These are phyloP conservation scores for Microthlaspi erraticum DNA, from an alignment of 345 rosid genomes.

Conservation along the genomic window DNA sequence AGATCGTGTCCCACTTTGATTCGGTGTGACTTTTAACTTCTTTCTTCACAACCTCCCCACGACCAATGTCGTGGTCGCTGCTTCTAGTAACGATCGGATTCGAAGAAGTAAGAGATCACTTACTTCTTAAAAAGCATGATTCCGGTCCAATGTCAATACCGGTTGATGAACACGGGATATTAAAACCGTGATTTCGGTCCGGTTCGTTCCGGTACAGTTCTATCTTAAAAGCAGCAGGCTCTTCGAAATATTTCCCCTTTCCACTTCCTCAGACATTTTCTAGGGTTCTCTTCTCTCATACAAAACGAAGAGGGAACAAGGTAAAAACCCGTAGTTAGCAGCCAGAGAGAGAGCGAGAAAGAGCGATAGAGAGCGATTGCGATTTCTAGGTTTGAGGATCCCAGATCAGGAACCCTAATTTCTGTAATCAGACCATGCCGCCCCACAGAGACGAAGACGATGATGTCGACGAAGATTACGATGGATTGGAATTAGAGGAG, in stretches of 20 bases:
- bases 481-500: slow-evolving; percentile 48
- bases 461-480: slow-evolving; percentile 59
- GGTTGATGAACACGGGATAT: neutral
- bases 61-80: slow-evolving; percentile 37
- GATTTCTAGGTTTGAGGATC: neutral
- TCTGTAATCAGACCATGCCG: slow-evolving; percentile 45
- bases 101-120: neutral
- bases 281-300: slow-evolving; percentile 36
- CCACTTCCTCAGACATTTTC: slow-evolving; percentile 31
- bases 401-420: slow-evolving; percentile 26
- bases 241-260: neutral
- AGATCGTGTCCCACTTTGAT: slow-evolving; percentile 34
- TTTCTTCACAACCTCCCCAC: slow-evolving; percentile 21
- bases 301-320: neutral
- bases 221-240: slow-evolving; percentile 14
- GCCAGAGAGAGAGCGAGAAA: neutral
- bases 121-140: no score
- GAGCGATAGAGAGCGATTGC: neutral
- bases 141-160: no score
- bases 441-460: slow-evolving; percentile 58
- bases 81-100: slow-evolving; percentile 40
- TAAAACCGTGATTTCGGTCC: slow-evolving; percentile 11
- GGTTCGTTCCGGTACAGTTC: slow-evolving; percentile 7
- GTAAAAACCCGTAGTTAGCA: neutral
- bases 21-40: slow-evolving; percentile 20